Percentiles rank a stretch among this genome's conserved stretches.
Conservation (phyloP, 495 filamentous ascomycete genomes). For the Aspergillus nidulans region DNA sequence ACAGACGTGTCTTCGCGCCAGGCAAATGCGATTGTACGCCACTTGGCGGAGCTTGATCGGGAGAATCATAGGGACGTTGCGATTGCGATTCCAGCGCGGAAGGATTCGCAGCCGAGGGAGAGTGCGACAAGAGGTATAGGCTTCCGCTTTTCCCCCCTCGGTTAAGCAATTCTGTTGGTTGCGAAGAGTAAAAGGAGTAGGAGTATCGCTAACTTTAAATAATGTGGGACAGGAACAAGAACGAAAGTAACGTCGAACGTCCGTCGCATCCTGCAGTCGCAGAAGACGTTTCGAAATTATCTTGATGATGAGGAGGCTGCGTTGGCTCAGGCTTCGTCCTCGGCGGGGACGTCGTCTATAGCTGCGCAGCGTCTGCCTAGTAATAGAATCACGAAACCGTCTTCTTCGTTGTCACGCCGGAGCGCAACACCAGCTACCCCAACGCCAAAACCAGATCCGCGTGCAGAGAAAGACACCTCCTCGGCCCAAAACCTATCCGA, state of each 20-base stretch:
- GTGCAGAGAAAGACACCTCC: constrained; percentile 8
- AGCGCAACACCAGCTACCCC: constrained; percentile 36
- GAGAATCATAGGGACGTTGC: constrained; percentile 70
- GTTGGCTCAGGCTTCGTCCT: constrained; percentile 42
- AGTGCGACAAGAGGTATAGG: constrained; percentile 31
- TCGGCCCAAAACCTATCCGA: constrained; percentile 13
- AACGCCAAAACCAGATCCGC: constrained; percentile 19
- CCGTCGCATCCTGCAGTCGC: constrained; percentile 83
- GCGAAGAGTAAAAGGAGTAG: neutral
- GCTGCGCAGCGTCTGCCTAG: constrained; percentile 15
- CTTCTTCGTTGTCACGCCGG: constrained; percentile 15
- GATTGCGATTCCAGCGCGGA: constrained; percentile 59
- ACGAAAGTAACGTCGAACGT: constrained; percentile 71
- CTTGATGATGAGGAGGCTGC: constrained; percentile 83
- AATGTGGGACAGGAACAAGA: constrained; percentile 19
- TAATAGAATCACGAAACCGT: constrained; percentile 21
- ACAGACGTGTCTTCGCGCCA: constrained; percentile 68
- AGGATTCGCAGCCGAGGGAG: constrained; percentile 41
- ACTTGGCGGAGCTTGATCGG: constrained; percentile 72
- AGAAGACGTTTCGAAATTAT: constrained; percentile 90
- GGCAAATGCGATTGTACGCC: constrained; percentile 69
- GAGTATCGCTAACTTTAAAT: neutral
- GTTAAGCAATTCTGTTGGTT: no score
- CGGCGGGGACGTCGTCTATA: constrained; percentile 14
- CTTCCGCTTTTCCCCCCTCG: no score